These are phyloP conservation scores for Cicer chorassanicum DNA, from an alignment of 306 rosid genomes.

Conservation along the genomic window DNA sequence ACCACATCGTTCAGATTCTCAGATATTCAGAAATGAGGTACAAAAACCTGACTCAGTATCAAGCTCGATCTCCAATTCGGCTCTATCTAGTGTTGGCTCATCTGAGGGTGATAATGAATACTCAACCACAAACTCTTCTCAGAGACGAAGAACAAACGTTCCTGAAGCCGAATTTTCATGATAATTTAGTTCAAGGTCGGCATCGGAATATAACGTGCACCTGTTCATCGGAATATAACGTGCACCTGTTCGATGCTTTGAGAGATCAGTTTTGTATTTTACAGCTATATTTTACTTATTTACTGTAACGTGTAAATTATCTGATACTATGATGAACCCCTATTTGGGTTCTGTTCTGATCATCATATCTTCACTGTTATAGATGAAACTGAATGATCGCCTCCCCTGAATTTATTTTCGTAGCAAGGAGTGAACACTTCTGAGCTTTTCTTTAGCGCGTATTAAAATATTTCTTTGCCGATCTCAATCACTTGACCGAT, in stretches of 20 bases:
- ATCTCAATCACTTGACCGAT: background rate
- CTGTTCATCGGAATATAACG: slow-evolving; percentile 29
- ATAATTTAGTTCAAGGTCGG: slow-evolving; percentile 21
- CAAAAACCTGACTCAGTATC: slow-evolving; percentile 51
- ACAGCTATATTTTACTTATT: slow-evolving; percentile 5
- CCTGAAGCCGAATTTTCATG: slow-evolving; percentile 56
- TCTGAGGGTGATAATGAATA: slow-evolving; percentile 52
- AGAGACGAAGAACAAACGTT: slow-evolving; percentile 54
- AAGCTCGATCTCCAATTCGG: slow-evolving; percentile 52
- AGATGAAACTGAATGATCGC: slow-evolving; percentile 2
- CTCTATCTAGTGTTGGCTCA: slow-evolving; percentile 58
- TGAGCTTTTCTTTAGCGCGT: background rate
- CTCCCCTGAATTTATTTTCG: background rate
- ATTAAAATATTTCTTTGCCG: background rate
- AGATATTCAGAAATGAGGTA: slow-evolving; percentile 55
- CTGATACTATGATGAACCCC: slow-evolving; percentile 44
- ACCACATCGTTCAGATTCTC: slow-evolving; percentile 48
- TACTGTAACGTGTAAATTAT: slow-evolving; percentile 44
- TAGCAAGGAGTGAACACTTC: background rate
- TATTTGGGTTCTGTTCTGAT: slow-evolving; percentile 49
- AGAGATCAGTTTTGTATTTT: slow-evolving; percentile 46
- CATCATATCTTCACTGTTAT: background rate
- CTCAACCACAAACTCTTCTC: slow-evolving; percentile 60
- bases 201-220: slow-evolving; percentile 31
- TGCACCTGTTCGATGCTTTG: slow-evolving; percentile 34